These are phyloP conservation scores for Trypanosoma caninum DNA, from an alignment of 208 protist species.

Conservation along the genomic window DNA sequence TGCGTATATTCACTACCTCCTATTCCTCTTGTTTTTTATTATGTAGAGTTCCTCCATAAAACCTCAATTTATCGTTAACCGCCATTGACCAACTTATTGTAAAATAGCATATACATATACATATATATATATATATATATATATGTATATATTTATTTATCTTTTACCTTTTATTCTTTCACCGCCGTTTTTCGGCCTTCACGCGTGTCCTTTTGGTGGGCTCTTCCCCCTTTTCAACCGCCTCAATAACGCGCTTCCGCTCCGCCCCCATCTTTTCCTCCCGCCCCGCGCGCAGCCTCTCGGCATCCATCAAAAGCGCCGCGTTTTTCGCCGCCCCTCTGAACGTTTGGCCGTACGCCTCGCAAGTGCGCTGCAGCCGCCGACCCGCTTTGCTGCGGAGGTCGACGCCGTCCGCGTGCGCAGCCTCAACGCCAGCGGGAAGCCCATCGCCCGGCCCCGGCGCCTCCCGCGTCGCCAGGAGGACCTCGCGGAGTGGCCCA, in stretches of 20 bases:
- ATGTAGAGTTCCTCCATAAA: too few species aligned
- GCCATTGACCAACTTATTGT: too few species aligned
- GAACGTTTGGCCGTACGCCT: constrained; percentile 69
- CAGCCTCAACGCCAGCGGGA: constrained; percentile 15
- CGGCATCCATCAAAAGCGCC: constrained; percentile 63
- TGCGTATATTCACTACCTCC: constrained; percentile 1
- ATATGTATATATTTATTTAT: too few species aligned
- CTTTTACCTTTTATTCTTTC: constrained; percentile 22
- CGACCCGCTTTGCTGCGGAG: constrained; percentile 70
- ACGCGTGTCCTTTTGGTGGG: not conserved
- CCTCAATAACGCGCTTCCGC: constrained; percentile 57
- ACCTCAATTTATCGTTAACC: too few species aligned
- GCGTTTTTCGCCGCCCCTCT: constrained; percentile 59
- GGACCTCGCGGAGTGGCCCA: constrained; percentile 45
- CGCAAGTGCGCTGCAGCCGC: constrained; percentile 56
- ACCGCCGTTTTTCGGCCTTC: constrained; percentile 14
- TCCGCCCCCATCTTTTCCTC: constrained; percentile 48
- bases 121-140: too few species aligned
- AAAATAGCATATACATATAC: too few species aligned
- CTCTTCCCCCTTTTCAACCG: constrained; percentile 47
- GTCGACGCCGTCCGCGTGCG: constrained; percentile 46
- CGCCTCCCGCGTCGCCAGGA: constrained; percentile 33
- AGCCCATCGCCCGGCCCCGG: not conserved
- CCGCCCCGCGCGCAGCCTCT: constrained; percentile 40
- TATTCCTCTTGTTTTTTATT: not conserved